Percentiles rank a stretch among this genome's conserved stretches.
phyloP scores from a whole-genome alignment of 73 alveolate species.

The Paramecium tetraurelia region DNA sequence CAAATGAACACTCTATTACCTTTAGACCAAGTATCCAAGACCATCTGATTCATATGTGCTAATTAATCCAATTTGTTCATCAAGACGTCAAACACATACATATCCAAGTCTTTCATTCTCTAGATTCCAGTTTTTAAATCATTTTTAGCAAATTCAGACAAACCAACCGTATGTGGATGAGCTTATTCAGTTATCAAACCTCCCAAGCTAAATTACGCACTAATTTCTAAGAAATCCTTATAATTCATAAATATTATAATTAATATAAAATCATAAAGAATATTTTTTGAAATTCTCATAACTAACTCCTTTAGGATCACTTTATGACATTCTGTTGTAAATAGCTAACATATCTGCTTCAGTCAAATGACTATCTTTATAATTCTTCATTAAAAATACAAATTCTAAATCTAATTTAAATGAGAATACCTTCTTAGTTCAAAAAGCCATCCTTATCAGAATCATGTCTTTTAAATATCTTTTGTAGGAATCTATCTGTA shows the following conservation, averaged over 20 bases:
- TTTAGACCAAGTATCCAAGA: conserved; percentile 13
- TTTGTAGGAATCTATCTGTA: conserved; percentile 51
- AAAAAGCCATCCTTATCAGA: conserved; percentile 45
- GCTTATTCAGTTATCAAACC: conserved; percentile 53
- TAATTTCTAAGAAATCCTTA: conserved; percentile 45
- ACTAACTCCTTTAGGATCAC: conserved; percentile 60
- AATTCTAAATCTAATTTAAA: neutral
- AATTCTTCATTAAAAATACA: conserved; percentile 53
- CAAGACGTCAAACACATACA: conserved; percentile 40
- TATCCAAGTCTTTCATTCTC: conserved; percentile 41
- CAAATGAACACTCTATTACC: conserved; percentile 52
- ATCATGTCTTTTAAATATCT: conserved; percentile 60
- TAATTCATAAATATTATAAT: neutral
- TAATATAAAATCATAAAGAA: conserved; percentile 35
- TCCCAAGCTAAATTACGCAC: conserved; percentile 55
- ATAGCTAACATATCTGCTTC: conserved; percentile 53
- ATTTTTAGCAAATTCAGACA: conserved; percentile 45
- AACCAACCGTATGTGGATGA: conserved; percentile 56
- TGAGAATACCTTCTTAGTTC: conserved; percentile 6
- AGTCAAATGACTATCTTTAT: conserved; percentile 47
- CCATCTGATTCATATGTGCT: conserved; percentile 26
- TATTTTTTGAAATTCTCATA: conserved; percentile 62
- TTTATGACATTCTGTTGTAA: conserved; percentile 59
- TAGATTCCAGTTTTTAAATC: conserved; percentile 19
- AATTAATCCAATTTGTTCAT: neutral